Conservation (phyloP, 2,329 filamentous ascomycete genomes). For the Pezicula carpinea region DNA sequence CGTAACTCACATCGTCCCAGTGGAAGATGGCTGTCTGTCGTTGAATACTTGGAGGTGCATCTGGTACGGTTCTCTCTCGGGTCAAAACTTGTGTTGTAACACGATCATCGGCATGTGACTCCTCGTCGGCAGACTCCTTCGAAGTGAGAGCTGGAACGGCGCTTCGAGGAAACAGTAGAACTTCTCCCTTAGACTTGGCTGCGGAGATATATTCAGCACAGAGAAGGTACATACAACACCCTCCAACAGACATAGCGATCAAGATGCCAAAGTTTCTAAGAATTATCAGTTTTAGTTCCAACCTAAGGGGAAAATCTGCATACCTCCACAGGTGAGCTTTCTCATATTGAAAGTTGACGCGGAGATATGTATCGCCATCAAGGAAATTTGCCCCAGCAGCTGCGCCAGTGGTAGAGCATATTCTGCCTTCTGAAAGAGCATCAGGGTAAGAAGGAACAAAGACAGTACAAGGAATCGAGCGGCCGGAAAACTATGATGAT, state of each 20-base stretch:
- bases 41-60: constrained; percentile 23
- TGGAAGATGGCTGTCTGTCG: constrained; percentile 50
- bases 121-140: constrained; percentile 5
- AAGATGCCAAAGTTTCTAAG: constrained; percentile 64
- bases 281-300: constrained; percentile 20
- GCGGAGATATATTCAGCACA: constrained; percentile 57
- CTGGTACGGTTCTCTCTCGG: constrained; percentile 49
- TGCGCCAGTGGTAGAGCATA: constrained; percentile 57
- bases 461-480: constrained; percentile 17
- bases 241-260: constrained; percentile 57
- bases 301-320: background rate
- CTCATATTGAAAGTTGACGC: constrained; percentile 51
- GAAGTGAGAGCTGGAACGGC: constrained; percentile 34
- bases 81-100: constrained; percentile 12
- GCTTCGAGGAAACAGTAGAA: constrained; percentile 69
- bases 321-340: constrained; percentile 57
- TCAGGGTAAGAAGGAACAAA: constrained; percentile 20
- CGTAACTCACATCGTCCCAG: constrained; percentile 44
- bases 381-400: constrained; percentile 47
- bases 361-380: constrained; percentile 55
- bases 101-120: constrained; percentile 30
- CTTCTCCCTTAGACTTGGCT: constrained; percentile 70
- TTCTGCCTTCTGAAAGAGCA: constrained; percentile 20
- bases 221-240: constrained; percentile 55
- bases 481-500: constrained; percentile 48